These are phyloP conservation scores for Sugiyamaella japonica DNA, from an alignment of 1,139 yeast species.

Conservation along the genomic window DNA sequence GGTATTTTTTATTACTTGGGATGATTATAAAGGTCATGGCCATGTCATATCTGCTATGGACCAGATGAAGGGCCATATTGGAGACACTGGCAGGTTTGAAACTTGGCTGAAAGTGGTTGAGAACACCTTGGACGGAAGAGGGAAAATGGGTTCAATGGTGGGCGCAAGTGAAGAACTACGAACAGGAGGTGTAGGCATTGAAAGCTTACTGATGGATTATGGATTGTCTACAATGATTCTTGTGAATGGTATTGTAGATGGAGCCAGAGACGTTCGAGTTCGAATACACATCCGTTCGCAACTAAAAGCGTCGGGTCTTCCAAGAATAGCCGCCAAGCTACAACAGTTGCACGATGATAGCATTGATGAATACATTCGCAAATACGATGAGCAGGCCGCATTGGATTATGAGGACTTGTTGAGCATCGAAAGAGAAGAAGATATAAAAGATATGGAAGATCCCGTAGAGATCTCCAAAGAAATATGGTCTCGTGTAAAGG, in stretches of 20 bases:
- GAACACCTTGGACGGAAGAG: slow-evolving; percentile 80
- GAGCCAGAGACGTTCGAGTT: slow-evolving; percentile 60
- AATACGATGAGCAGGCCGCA: slow-evolving; percentile 64
- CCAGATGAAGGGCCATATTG: slow-evolving; percentile 57
- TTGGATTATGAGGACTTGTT: slow-evolving; percentile 69
- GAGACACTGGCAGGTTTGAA: slow-evolving; percentile 68
- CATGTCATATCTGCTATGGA: slow-evolving; percentile 67
- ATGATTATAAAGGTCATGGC: slow-evolving; percentile 57
- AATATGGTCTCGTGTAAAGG: slow-evolving; percentile 69
- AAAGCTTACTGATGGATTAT: slow-evolving; percentile 75
- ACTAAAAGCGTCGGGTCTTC: slow-evolving; percentile 73
- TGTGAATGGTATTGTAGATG: slow-evolving; percentile 68
- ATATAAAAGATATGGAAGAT: slow-evolving; percentile 47
- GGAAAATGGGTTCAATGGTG: slow-evolving; percentile 84
- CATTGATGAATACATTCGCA: slow-evolving; percentile 64
- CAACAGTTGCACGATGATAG: slow-evolving; percentile 61
- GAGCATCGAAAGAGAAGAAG: slow-evolving; percentile 59
- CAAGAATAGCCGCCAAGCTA: slow-evolving; percentile 61
- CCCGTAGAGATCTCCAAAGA: slow-evolving; percentile 71
- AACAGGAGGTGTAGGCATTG: slow-evolving; percentile 59
- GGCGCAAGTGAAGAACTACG: slow-evolving; percentile 91
- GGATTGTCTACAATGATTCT: slow-evolving; percentile 75
- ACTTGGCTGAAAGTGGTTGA: slow-evolving; percentile 81
- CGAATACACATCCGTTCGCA: slow-evolving; percentile 77
- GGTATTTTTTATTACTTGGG: slow-evolving; percentile 54